Percentiles rank a stretch among this genome's conserved stretches.
Conservation (phyloP, 352 stramenopile species). For the Pythium oligandrum region DNA sequence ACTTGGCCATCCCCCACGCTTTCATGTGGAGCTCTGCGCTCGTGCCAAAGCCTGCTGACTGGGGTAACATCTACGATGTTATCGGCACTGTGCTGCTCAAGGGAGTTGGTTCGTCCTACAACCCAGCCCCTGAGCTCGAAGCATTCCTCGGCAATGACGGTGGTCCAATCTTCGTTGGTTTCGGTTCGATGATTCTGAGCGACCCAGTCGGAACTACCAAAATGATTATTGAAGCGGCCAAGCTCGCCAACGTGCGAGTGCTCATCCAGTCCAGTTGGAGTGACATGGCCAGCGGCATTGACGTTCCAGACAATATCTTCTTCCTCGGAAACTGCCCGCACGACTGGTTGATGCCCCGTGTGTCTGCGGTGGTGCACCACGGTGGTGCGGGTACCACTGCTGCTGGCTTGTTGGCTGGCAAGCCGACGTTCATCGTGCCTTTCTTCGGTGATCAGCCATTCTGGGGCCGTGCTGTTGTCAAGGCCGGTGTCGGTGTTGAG, state of each 20-base stretch:
- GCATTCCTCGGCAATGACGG: constrained; percentile 57
- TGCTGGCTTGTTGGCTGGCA: constrained; percentile 83
- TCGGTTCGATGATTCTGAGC: constrained; percentile 91
- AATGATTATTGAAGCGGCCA: constrained; percentile 85
- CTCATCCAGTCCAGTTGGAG: constrained; percentile 91
- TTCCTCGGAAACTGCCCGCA: constrained; percentile 48
- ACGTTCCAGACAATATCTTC: constrained; percentile 50
- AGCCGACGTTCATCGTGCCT: constrained; percentile 92
- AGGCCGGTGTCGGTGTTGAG: constrained; percentile 77
- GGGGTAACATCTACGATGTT: constrained; percentile 84
- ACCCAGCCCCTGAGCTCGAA: constrained; percentile 44
- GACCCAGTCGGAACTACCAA: constrained; percentile 60
- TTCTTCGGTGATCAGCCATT: constrained; percentile 96
- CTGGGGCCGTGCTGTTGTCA: constrained; percentile 87
- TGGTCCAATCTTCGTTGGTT: constrained; percentile 91
- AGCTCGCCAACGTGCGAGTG: constrained; percentile 59
- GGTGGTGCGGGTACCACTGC: constrained; percentile 88
- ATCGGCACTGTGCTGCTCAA: constrained; percentile 78
- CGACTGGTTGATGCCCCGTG: constrained; percentile 8
- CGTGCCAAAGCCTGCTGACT: constrained; percentile 88
- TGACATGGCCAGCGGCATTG: constrained; percentile 51
- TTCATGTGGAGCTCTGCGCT: constrained; percentile 89
- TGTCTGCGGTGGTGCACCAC: constrained; percentile 26
- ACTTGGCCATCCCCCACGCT: constrained; percentile 74
- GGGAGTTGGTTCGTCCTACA: constrained; percentile 36